A percentile compares a stretch with the other conserved stretches of the same genome.
Evolutionary conservation across 2,329 filamentous ascomycete genomes (phyloP).

Genomic region (Hypoxylon sp.): DNA sequence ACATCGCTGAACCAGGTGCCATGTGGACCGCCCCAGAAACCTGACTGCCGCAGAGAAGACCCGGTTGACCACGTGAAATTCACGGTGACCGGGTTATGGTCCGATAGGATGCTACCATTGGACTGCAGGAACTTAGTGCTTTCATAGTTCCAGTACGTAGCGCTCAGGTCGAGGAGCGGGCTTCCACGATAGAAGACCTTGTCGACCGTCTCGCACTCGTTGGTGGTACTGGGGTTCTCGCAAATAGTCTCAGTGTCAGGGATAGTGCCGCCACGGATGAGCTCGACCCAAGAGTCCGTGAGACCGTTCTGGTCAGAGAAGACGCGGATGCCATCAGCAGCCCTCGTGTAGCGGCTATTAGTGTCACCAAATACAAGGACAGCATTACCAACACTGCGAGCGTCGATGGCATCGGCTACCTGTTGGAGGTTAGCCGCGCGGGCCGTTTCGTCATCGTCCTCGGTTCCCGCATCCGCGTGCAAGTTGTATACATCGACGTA

Average conservation of each 20-base stretch:
- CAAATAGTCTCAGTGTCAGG: conserved; percentile 66
- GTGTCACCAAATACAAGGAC: conserved; percentile 76
- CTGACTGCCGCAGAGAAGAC: conserved; percentile 60
- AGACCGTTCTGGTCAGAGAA: conserved; percentile 68
- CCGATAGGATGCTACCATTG: conserved; percentile 70
- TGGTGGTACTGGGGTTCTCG: conserved; percentile 68
- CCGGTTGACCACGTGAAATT: conserved; percentile 64
- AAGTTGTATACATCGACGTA: conserved; percentile 77
- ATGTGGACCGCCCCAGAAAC: conserved; percentile 64
- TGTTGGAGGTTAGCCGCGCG: conserved; percentile 73
- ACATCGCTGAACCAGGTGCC: conserved; percentile 71
- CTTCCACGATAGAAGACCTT: conserved; percentile 74
- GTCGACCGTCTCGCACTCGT: conserved; percentile 75
- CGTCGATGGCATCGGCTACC: conserved; percentile 70
- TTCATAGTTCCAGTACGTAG: conserved; percentile 69
- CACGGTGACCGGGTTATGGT: conserved; percentile 76
- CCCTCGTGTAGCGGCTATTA: conserved; percentile 74
- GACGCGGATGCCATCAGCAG: conserved; percentile 66
- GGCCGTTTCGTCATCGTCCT: conserved; percentile 66
- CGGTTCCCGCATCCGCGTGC: conserved; percentile 75
- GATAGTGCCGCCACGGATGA: conserved; percentile 63
- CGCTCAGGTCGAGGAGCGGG: conserved; percentile 62
- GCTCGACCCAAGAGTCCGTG: conserved; percentile 72
- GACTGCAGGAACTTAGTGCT: conserved; percentile 69
- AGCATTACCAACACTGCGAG: conserved; percentile 70